A percentile compares a stretch with the other conserved stretches of the same genome.
Evolutionary conservation across 345 rosid species (phyloP).

Genomic region (Conringia planisiliqua): DNA sequence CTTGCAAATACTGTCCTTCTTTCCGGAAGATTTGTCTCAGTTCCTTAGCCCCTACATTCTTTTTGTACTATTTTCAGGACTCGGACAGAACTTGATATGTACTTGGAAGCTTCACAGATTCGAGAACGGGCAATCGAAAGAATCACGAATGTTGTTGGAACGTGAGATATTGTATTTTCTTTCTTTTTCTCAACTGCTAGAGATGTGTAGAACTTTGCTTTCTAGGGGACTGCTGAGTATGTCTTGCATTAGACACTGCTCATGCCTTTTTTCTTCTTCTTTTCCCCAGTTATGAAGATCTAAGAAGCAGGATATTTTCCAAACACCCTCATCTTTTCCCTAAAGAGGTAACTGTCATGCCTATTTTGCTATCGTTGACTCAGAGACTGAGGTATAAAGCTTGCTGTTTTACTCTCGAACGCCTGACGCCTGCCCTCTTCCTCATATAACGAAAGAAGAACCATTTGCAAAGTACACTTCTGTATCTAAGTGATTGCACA

Average conservation of each 20-base stretch:
- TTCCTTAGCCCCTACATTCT: conserved; percentile 45
- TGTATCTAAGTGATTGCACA: neutral
- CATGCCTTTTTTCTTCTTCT: neutral
- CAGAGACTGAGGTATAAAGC: neutral
- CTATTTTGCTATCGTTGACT: neutral
- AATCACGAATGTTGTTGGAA: conserved; percentile 78
- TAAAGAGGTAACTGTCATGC: conserved; percentile 14
- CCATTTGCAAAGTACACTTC: no score
- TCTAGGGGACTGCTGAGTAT: conserved; percentile 1
- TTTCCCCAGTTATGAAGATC: conserved; percentile 63
- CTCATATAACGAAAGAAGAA: neutral
- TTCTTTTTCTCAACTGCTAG: conserved; percentile 1
- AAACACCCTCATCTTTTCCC: conserved; percentile 84
- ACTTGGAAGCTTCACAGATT: conserved; percentile 92
- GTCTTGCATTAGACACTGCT: neutral
- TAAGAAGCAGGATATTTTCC: conserved; percentile 78
- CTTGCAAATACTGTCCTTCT: neutral
- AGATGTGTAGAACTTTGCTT: conserved; percentile 12
- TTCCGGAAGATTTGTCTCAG: conserved; percentile 47
- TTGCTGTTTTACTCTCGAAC: neutral
- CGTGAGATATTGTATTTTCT: conserved; percentile 45
- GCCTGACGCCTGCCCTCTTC: neutral
- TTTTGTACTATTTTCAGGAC: conserved; percentile 67
- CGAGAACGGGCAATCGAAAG: conserved; percentile 92
- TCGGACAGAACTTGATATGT: conserved; percentile 85